These are phyloP conservation scores for Colletotrichum graminicola DNA, from an alignment of 2,329 filamentous ascomycete genomes.

Conservation along the genomic window DNA sequence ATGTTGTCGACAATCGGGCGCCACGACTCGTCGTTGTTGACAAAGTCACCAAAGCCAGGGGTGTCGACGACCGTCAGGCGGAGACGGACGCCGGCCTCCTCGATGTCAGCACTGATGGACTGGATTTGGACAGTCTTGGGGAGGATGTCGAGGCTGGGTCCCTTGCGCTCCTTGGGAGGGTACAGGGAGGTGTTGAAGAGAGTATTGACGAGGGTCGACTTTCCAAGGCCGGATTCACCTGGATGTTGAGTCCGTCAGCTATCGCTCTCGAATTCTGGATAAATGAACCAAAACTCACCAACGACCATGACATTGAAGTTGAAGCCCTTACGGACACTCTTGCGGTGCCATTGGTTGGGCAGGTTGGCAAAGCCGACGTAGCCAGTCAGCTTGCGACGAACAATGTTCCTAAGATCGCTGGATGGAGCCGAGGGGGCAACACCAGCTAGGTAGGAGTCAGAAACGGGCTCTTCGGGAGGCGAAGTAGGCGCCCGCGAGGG, in stretches of 20 bases:
- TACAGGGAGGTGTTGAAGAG: slow-evolving; percentile 99
- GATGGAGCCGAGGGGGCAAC: slow-evolving; percentile 56
- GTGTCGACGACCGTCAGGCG: slow-evolving; percentile 97
- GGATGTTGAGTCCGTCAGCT: slow-evolving; percentile 39
- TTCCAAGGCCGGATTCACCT: slow-evolving; percentile 99
- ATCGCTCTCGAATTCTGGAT: neutral
- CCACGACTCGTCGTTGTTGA: slow-evolving; percentile 99
- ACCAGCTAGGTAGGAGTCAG: slow-evolving; percentile 52
- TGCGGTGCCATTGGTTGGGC: slow-evolving; percentile 99
- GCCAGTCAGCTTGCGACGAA: slow-evolving; percentile 96
- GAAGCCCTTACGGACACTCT: slow-evolving; percentile 99
- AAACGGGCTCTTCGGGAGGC: slow-evolving; percentile 53
- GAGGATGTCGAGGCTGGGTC: slow-evolving; percentile 96
- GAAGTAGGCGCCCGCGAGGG: slow-evolving; percentile 56
- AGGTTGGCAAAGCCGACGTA: slow-evolving; percentile 99
- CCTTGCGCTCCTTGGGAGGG: slow-evolving; percentile 98
- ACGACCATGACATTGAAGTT: slow-evolving; percentile 99
- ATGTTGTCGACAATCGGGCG: slow-evolving; percentile 99
- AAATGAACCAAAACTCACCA: slow-evolving; percentile 72
- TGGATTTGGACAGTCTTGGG: slow-evolving; percentile 98
- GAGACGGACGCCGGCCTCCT: slow-evolving; percentile 97
- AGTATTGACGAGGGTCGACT: slow-evolving; percentile 99
- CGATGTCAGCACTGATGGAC: slow-evolving; percentile 95
- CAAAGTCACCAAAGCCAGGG: slow-evolving; percentile 97
- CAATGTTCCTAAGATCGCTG: slow-evolving; percentile 90